Percentiles rank a stretch among this genome's conserved stretches.
phyloP scores from a whole-genome alignment of 179 eudicot genomes.

The Spergularia azorica region DNA sequence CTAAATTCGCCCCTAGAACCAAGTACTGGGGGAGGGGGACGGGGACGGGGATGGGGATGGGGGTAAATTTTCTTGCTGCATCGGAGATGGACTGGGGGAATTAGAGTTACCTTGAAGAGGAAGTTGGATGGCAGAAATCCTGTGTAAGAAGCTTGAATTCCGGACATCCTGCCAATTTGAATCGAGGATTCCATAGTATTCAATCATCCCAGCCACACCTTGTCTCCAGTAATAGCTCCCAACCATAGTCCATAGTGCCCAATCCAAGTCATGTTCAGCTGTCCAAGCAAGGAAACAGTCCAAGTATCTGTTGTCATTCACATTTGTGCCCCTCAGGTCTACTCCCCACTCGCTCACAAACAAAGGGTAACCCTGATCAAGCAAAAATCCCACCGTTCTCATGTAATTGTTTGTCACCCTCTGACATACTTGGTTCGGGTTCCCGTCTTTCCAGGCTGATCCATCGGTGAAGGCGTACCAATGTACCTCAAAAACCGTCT shows the following conservation, averaged over 20 bases:
- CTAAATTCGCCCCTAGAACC: too few relatives aligned
- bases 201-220: conserved; percentile 54
- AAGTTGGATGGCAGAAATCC: conserved; percentile 57
- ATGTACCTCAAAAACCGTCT: conserved; percentile 75
- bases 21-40: too few relatives aligned
- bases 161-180: conserved; percentile 58
- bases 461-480: conserved; percentile 71
- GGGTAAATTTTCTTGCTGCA: neutral
- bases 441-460: conserved; percentile 51
- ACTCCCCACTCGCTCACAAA: conserved; percentile 86
- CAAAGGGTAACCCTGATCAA: conserved; percentile 74
- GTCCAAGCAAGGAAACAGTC: conserved; percentile 72
- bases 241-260: conserved; percentile 75
- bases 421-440: conserved; percentile 69
- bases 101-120: conserved; percentile 68
- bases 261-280: conserved; percentile 73
- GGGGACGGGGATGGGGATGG: too few relatives aligned
- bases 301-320: conserved; percentile 71
- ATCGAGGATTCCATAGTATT: conserved; percentile 58
- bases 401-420: conserved; percentile 30
- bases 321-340: conserved; percentile 61
- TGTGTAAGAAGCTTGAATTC: conserved; percentile 54
- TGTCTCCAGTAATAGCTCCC: conserved; percentile 78
- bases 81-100: neutral
- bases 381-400: conserved; percentile 50